Base-by-base conservation (phyloP, 2,329 filamentous ascomycete species). In the Penicillium sp. region DNA sequence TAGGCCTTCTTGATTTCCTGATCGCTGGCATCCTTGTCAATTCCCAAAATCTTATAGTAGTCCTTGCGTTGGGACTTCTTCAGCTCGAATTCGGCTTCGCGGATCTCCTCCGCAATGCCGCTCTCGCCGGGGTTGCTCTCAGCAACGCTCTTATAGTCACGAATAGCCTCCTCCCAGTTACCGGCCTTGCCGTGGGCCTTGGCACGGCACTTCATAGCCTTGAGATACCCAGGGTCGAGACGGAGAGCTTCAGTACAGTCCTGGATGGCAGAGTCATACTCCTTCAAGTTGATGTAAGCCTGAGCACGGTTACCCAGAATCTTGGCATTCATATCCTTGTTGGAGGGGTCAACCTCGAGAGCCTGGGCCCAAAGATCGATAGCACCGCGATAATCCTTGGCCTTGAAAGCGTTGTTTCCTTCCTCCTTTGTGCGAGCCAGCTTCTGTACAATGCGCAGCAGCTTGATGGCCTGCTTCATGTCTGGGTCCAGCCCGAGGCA, bases 1-100 rank as follows among this genome's bases (percentile, higher is more conserved):
- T 99, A 99, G 1, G 93, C 94, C 79, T 92, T 93, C 83, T 97
- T 99, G 80, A 99, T 94, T 52, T 94, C 86, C 55, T 81, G 81
- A 22, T 96, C 91, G 38, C 84, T 84, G 36, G 91, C 91, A 59
- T 92, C 88, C 81, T 97, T 97, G 55, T 88, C 80, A 9, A 99
- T 79, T 6, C 88, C 89, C 50, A 99, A 85, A 63, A 97, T 96
- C 84, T 97, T 97, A 81, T 99, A 99, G 78, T 96, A 97, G 71
- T 99, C 94, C 77, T 99, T 99, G 59, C 94, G 84, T 77, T 93
- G 89, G 73, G 89, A 89, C 87, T 97, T 97, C 86, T 99, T 99
- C 61, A 97, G 80, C 77, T 99, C 94, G 26, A 97, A 80, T 78
- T 99, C 93, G 1, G 93, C 94, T 67, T 88, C 89, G 55, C 90